Base-by-base conservation (phyloP, 345 rosid genomes). In the Lepidium aucheri region DNA sequence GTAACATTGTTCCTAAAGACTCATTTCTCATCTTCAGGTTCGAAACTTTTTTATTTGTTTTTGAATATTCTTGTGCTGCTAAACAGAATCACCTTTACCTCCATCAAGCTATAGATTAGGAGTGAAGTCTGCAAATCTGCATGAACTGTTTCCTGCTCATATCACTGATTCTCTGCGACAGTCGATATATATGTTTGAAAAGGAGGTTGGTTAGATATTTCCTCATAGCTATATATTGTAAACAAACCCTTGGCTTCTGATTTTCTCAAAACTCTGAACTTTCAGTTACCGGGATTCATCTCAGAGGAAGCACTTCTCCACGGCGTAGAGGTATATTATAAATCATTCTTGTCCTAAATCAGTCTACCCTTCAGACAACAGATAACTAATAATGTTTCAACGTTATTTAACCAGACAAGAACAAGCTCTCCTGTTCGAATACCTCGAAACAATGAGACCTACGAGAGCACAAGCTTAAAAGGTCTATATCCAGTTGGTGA, bases 401-500 rank as follows among this genome's bases (percentile, higher is more conserved):
- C 12, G 35, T 67, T 58, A 0, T 18, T 42, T 4, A 34, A 73
- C 33, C 77, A 93, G 99, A 93, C 90, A 16, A 86, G 97, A 77
- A 93, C 95, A 63, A 90, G 99, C 77, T 88, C 92, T 44, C 97
- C 96, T 4, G 73, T 90, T 61, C 86, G 88, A 79, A 85, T 93
- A 77, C 80, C 86, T 18, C 86, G 96, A 9, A 53, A 67, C 68
- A 75, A 67, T 61, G 87, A 85, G 56, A 88, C 96, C 1, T 90
- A 78, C 16, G 97, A 93, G 79, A 86, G 97, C 72, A 70, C 76
- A 1, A 88, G 92, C 5, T 53, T 90, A 51, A 83, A 82, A 78
- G 95, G 96, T 67, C 86, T 94, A 14, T 94, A 94, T 67, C 97
- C 95, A 32, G 75, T 86, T 26, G 99, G 99, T 30, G 99, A 94